Evolutionary conservation across 768 basidiomycete genomes (phyloP).

Genomic region (Agaricus subrufescens): DNA sequence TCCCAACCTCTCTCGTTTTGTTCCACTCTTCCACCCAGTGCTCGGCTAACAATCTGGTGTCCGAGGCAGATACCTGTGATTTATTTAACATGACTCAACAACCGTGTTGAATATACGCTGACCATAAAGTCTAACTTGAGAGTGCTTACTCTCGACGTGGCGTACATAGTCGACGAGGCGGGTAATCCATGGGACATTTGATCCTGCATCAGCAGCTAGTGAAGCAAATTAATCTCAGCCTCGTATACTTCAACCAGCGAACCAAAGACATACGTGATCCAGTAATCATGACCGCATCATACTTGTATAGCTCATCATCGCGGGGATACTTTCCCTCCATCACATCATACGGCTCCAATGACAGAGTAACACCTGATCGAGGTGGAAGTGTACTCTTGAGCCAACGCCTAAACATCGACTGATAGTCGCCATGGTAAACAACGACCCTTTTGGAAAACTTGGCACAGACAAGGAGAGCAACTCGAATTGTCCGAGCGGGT

Average conservation of each 20-base stretch:
- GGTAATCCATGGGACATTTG: constrained; percentile 72
- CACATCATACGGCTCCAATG: constrained; percentile 62
- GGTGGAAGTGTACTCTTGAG: constrained; percentile 28
- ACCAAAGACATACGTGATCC: constrained; percentile 59
- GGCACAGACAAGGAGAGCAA: constrained; percentile 65
- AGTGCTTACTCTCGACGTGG: constrained; percentile 42
- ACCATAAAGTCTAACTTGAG: constrained; percentile 72
- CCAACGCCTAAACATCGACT: constrained; percentile 41
- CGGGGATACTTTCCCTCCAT: constrained; percentile 53
- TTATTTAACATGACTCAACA: neutral
- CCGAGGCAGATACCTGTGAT: constrained; percentile 83
- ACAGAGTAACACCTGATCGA: constrained; percentile 32
- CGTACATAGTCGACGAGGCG: constrained; percentile 56
- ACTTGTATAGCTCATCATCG: constrained; percentile 41
- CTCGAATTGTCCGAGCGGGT: neutral
- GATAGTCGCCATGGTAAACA: constrained; percentile 52
- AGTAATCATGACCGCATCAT: constrained; percentile 71
- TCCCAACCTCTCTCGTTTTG: constrained; percentile 76
- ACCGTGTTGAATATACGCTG: constrained; percentile 5
- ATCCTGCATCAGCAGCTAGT: constrained; percentile 74
- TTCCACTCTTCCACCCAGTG: constrained; percentile 67
- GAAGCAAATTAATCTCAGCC: neutral
- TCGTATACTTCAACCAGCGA: neutral
- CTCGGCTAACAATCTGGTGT: constrained; percentile 69
- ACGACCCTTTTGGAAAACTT: constrained; percentile 41